Base-by-base conservation (phyloP, 1,284 basidiomycete genomes). In the Trametes sp. region DNA sequence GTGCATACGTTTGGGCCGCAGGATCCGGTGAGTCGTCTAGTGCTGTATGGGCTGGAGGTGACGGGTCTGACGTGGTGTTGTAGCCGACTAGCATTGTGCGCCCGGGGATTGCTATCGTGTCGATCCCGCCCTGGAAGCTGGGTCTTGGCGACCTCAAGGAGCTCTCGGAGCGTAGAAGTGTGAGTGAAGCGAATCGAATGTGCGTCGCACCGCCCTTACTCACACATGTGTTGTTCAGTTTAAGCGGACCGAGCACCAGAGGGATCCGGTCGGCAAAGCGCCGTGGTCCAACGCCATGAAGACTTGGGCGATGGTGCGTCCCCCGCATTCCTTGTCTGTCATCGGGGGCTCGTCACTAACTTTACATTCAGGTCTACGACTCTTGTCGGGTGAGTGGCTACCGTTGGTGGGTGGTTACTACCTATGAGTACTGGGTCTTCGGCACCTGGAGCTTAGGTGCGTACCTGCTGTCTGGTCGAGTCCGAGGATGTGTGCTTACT, bases 381-480 rank as follows among this genome's bases (percentile, higher is more conserved):
- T 45, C 54, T 6, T 65, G 66, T 57, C 57, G 51, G 26, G 48
- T 51, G 4, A 57, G 52, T 33, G 55, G 48, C 11, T 65, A 59
- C 38, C 51, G 61, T n/a, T 63, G 64, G 61, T 68, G 65, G 54
- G 59, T 63, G 13, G 50, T 65, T 10, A 68, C 64, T 1, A 63
- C 57, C n/a, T 65, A 68, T 45, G 36, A 57, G 5, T 16, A 65
- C 11, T 68, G 66, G 66, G 51, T 63, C 4, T 68, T 68, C 41
- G 64, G 66, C 29, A 65, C 61, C 6, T 65, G 59, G 58, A 68
- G 66, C 26, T n/a, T 46, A 36, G 51, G 65, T 67, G 35, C 38
- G 62, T 33, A 1, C 14, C 19, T 1, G 16, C 19, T 33, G 21
- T n/a, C n/a, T n/a, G n/a, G n/a, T n/a, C n/a, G 1, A 16, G 4